Percentiles rank a stretch among this genome's conserved stretches.
Conservation (phyloP, 331 rosid species). For the Quercus tomentella region DNA sequence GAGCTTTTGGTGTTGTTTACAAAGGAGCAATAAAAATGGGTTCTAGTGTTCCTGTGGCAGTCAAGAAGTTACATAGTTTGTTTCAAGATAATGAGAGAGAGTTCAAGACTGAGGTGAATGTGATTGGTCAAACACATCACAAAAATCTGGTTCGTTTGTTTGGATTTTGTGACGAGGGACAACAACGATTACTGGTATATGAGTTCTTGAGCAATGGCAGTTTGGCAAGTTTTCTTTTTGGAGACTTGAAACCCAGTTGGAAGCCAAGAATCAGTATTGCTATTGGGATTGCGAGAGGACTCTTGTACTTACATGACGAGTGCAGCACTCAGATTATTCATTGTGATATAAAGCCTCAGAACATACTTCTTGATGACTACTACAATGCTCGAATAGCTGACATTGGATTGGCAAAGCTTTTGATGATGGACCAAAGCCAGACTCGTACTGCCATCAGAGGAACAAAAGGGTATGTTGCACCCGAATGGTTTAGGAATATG, state of each 20-base stretch:
- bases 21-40: constrained; percentile 25
- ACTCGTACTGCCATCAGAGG: constrained; percentile 25
- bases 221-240: constrained; percentile 19
- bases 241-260: constrained; percentile 17
- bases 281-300: constrained; percentile 27
- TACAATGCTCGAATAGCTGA: constrained; percentile 23
- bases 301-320: constrained; percentile 31
- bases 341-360: constrained; percentile 41
- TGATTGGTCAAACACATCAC: constrained; percentile 49
- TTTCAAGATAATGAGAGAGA: constrained; percentile 35
- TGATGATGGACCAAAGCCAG: constrained; percentile 17
- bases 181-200: constrained; percentile 26
- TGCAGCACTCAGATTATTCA: constrained; percentile 31
- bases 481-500: background rate
- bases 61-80: constrained; percentile 34
- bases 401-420: constrained; percentile 36
- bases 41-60: constrained; percentile 16
- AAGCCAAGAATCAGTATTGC: constrained; percentile 13
- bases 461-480: constrained; percentile 19
- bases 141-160: constrained; percentile 44
- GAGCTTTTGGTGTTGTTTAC: constrained; percentile 49
- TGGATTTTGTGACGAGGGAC: constrained; percentile 38
- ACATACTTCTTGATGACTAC: constrained; percentile 22
- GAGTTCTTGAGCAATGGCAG: constrained; percentile 31
- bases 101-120: constrained; percentile 38